Evolutionary conservation across 768 basidiomycete genomes (phyloP).

Genomic region (Phaeotremella fagi): DNA sequence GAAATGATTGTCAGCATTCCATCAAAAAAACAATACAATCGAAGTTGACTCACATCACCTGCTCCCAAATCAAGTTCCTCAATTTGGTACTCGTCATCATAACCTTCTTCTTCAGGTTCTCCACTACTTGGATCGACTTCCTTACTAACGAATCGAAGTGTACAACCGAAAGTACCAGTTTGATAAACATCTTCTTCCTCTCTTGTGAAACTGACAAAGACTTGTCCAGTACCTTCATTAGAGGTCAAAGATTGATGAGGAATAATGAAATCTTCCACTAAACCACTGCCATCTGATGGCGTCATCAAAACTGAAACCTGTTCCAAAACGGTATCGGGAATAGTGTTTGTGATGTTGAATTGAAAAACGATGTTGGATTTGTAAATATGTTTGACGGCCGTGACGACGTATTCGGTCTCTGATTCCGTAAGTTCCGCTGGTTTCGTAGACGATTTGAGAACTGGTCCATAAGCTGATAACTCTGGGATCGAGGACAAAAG

Average conservation of each 20-base stretch:
- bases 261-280: slow-evolving; percentile 94
- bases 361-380: slow-evolving; percentile 95
- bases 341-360: slow-evolving; percentile 97
- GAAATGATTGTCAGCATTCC: background rate
- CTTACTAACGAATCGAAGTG: slow-evolving; percentile 92
- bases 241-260: slow-evolving; percentile 67
- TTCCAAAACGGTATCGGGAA: slow-evolving; percentile 91
- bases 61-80: slow-evolving; percentile 93
- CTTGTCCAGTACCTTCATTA: slow-evolving; percentile 69
- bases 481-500: slow-evolving; percentile 85
- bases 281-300: slow-evolving; percentile 64
- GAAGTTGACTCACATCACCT: slow-evolving; percentile 59
- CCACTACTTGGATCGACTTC: slow-evolving; percentile 94
- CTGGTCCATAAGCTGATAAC: slow-evolving; percentile 73
- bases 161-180: slow-evolving; percentile 78
- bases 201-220: slow-evolving; percentile 92
- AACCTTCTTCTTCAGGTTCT: slow-evolving; percentile 96
- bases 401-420: slow-evolving; percentile 96
- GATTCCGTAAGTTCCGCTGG: slow-evolving; percentile 83
- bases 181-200: slow-evolving; percentile 70
- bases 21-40: too few relatives aligned
- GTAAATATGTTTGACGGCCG: slow-evolving; percentile 95
- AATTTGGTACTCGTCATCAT: slow-evolving; percentile 95
- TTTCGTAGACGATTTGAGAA: slow-evolving; percentile 77
- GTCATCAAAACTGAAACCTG: slow-evolving; percentile 91